Evolutionary conservation across 768 basidiomycete species (phyloP), one percentile per base, ranked within the genome.

Genomic region (Galerina marginata): DNA sequence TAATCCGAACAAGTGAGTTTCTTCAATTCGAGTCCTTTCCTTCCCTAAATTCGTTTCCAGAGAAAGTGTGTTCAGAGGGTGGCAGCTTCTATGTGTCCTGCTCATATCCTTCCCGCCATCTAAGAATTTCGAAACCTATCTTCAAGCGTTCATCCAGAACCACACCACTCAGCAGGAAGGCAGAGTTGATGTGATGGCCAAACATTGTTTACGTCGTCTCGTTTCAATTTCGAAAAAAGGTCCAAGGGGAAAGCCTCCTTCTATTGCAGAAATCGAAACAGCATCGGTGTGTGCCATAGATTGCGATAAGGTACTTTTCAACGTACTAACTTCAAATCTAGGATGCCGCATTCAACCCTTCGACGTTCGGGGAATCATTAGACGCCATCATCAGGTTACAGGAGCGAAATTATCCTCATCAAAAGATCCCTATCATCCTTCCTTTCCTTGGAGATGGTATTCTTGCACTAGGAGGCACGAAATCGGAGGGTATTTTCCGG

Each of bases 331-430:
- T 38, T 33, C 15, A 11, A 20, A 33, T 54, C 7, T 67, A 92
- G 86, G 93, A 95, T 67, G 94, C 95, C 26, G 95, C 96, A 7
- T 98, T 97, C 77, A 92, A 95, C 64, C 94, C 95, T 0, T 95
- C 93, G 1, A 95, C 92, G 1, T 98, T 97, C 68, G 94, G 95
- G 12, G 94, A 96, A 77, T 89, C 92, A 0, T 80, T 98, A 11
- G 91, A 92, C 63, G 87, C 87, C 25, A 91, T 94, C 60, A 89
- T 92, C 75, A 81, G 90, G 46, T 78, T 95, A 9, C 95, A 97
- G 75, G 88, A 89, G 68, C 86, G 92, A 43, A 93, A 90, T 52
- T 96, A 96, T 67, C 92, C 94, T 2, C 79, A 85, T 55, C 86
- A 91, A 65, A 90, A 88, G 72, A 88, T 96, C 11, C 95, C 95